Evolutionary conservation across 305 asterid genomes (phyloP), one percentile per base, ranked within the genome.

Genomic region (Fraxinus nigra): DNA sequence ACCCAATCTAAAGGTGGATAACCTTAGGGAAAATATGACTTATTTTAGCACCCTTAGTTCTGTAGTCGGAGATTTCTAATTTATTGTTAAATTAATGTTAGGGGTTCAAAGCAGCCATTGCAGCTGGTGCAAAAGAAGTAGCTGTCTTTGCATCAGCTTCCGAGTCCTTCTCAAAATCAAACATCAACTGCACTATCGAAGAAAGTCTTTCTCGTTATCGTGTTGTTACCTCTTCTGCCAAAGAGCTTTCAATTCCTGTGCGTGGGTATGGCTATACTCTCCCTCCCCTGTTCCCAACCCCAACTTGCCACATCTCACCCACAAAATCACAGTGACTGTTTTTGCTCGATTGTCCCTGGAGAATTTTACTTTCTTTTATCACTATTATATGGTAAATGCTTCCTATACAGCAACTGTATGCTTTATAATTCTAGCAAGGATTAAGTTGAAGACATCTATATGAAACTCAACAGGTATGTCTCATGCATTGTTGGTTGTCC

Each of bases 71-170:
- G n/a, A 38, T 81, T 56, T 80, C 82, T 80, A 76, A 83, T 72
- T 26, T 51, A 65, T 69, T 37, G 37, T 79, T 32, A 56, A 63
- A 54, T 80, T 72, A 77, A 32, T 65, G 74, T 74, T 77, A 96
- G 98, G 98, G 98, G 81, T 94, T 97, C 81, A 93, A 94, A 83
- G 97, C 97, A 33, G 99, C 99, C 65, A 78, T 92, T 88, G 97
- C 95, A 75, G 97, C 98, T 54, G 98, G 98, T 80, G 99, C 97
- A 43, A 94, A 94, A 88, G 98, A 97, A 90, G 91, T 94, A 32
- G 98, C 97, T 24, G 89, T 93, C 72, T 97, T 97, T 86, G 99
- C 98, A 81, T 93, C 99, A 85, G 98, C 98, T 86, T 97, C 99
- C 0, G 98, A 97, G 89, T 92, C 98, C 33, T 97, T 97, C 85